Base-by-base conservation (phyloP, 2,329 filamentous ascomycete species). In the Botrytis deweyae region DNA sequence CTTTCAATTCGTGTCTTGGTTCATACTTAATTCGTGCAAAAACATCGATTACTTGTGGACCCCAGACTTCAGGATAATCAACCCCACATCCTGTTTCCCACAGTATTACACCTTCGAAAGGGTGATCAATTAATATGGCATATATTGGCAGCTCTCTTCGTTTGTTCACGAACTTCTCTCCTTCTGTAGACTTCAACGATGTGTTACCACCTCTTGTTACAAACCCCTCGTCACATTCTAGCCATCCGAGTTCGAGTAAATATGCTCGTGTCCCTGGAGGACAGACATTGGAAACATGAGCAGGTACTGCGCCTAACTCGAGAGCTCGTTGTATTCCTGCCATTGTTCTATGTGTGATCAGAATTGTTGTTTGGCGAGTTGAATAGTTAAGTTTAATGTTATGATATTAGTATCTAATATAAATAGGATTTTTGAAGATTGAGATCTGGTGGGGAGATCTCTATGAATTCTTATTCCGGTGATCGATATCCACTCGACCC, bases 141-240 rank as follows among this genome's bases (percentile, higher is more conserved):
- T 79, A 79, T 75, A 79, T 75, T 2, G 77, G 76, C 20, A 79
- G 29, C 44, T 79, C 77, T 40, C 78, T 70, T 12, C 78, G 55
- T 36, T 79, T 79, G 52, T 79, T 79, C 9, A 76, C 76, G 33
- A 78, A 79, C 0, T 55, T 16, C 40, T 78, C 36, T 5, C 71
- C 75, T n/a, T 75, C 74, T 6, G 72, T 79, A 44, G 73, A 75
- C 46, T 76, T 77, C 29, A 78, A n/a, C 0, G 76, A 78, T 1
- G 74, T 77, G 66, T 80, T 80, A 22, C 78, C 78, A 3, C 77
- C 78, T 29, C 76, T 67, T 4, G 76, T 69, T 7, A 80, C 79
- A 80, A 84, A 86, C 58, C 82, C 84, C 74, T 87, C 85, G 74
- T 87, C 85, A 58, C 79, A 82, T 77, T 86, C 82, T 6, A 87